Base-by-base conservation (phyloP, 495 filamentous ascomycete species). In the Aspergillus ellipticus region DNA sequence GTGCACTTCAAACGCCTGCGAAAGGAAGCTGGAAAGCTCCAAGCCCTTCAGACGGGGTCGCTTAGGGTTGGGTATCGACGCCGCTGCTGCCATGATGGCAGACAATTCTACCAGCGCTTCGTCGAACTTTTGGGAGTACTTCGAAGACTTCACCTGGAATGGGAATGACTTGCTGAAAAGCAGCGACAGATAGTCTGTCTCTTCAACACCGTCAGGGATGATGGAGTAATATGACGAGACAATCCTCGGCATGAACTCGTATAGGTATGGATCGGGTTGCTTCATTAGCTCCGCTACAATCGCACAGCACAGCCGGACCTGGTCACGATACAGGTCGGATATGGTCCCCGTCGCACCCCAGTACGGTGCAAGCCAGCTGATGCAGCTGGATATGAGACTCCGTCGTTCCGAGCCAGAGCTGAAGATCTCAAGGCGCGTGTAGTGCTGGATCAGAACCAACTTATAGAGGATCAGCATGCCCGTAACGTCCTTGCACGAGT, bases 401-500 rank as follows among this genome's bases (percentile, higher is more conserved):
- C 82, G 79, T 53, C 87, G 80, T 58, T 92, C 85, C 55, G 92
- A 86, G 0, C 85, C 83, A 8, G 86, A 77, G 35, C 86, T 79
- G 72, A 97, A 96, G 17, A 96, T 74, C 19, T 87, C 85, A 10
- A 92, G 73, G 42, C 85, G 85, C 4, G 88, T 89, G 64, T 94
- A 89, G 66, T 96, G 91, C 64, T 96, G 87, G 58, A 97, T 93
- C 13, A 97, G 78, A 7, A 97, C 82, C 48, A 99, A 78, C 65
- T 96, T 96, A 72, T 95, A 96, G 10, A 97, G 74, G n/a, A 96
- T 79, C 8, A 99, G 78, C 81, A 95, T 96, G 20, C 95, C 92
- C 62, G 91, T 94, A 33, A 95, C 92, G 16, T 80, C 77, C 8
- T 84, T 82, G 73, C 94, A 97, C 10, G 94, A 89, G 65, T 96